A percentile compares a stretch with the other conserved stretches of the same genome.
phyloP scores from a whole-genome alignment of 2,329 filamentous ascomycete species.

The Penicillium nordicum region DNA sequence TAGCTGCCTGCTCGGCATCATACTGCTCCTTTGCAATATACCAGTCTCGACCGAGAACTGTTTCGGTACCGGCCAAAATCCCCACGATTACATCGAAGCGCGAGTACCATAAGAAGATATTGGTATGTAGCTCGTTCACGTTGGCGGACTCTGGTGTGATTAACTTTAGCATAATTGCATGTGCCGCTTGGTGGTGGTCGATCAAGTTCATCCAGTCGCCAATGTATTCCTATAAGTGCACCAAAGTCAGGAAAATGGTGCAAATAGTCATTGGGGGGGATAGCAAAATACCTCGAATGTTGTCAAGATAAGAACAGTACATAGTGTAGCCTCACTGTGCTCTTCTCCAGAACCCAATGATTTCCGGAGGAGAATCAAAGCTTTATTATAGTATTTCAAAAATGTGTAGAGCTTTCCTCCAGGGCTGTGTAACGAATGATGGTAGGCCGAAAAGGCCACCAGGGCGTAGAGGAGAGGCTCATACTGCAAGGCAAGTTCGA shows the following conservation, averaged over 20 bases:
- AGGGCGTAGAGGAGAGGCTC: constrained; percentile 82
- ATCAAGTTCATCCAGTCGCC: constrained; percentile 94
- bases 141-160: constrained; percentile 74
- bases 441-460: constrained; percentile 85
- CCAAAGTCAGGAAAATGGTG: constrained; percentile 5
- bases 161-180: constrained; percentile 72
- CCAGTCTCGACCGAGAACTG: constrained; percentile 74
- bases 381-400: constrained; percentile 84
- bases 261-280: constrained; percentile 1
- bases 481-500: constrained; percentile 69
- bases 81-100: constrained; percentile 84
- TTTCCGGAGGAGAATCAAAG: constrained; percentile 70
- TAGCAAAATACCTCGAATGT: constrained; percentile 73
- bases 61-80: constrained; percentile 74
- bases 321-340: constrained; percentile 68
- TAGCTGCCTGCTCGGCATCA: constrained; percentile 57
- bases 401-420: constrained; percentile 76
- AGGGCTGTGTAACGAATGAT: constrained; percentile 68
- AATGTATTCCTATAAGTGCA: constrained; percentile 70
- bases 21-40: constrained; percentile 63
- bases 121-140: constrained; percentile 66
- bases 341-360: constrained; percentile 68
- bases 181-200: constrained; percentile 86
- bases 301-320: constrained; percentile 87
- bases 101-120: constrained; percentile 82